Percentiles rank a stretch among this genome's conserved stretches.
These are phyloP conservation scores for Aspergillus candidus DNA, from an alignment of 2,329 filamentous ascomycete genomes.

Conservation along the genomic window DNA sequence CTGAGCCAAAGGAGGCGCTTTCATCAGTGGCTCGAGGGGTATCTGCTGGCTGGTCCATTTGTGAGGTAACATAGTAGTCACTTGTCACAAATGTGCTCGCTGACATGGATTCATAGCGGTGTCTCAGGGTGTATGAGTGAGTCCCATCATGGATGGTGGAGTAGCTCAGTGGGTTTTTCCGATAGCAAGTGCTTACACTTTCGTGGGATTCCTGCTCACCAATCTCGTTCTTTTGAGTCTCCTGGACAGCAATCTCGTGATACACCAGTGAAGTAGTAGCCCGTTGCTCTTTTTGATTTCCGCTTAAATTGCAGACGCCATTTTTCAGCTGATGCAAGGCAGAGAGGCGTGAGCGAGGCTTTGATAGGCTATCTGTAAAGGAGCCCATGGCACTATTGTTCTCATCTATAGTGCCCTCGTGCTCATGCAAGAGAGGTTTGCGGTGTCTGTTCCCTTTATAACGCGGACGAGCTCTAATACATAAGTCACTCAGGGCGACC, in stretches of 20 bases:
- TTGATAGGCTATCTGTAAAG: constrained; percentile 1
- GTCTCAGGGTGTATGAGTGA: constrained; percentile 2
- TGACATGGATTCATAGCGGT: constrained; percentile 1
- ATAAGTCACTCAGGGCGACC: constrained; percentile 18
- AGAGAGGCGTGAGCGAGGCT: constrained; percentile 8
- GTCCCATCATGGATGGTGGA: constrained; percentile 1
- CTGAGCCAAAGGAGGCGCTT: not conserved
- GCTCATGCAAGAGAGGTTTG: constrained; percentile 12
- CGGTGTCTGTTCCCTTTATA: constrained; percentile 16
- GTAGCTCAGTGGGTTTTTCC: constrained; percentile 17
- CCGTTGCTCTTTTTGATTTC: not conserved
- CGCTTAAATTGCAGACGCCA: constrained; percentile 1
- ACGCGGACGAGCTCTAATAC: constrained; percentile 11
- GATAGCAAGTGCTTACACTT: not conserved
- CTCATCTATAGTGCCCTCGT: constrained; percentile 2
- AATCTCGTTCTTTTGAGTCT: no score
- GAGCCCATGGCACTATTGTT: not conserved
- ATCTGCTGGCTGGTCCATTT: constrained; percentile 1
- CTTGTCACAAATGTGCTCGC: constrained; percentile 5
- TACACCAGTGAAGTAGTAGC: no score
- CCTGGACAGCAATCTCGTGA: no score
- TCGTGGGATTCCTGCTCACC: no score
- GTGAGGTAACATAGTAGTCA: not conserved
- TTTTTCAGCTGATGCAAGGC: constrained; percentile 1
- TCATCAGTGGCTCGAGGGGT: not conserved